Conservation (phyloP, 2,329 filamentous ascomycete species). For the Domatiomyces catenatus region DNA sequence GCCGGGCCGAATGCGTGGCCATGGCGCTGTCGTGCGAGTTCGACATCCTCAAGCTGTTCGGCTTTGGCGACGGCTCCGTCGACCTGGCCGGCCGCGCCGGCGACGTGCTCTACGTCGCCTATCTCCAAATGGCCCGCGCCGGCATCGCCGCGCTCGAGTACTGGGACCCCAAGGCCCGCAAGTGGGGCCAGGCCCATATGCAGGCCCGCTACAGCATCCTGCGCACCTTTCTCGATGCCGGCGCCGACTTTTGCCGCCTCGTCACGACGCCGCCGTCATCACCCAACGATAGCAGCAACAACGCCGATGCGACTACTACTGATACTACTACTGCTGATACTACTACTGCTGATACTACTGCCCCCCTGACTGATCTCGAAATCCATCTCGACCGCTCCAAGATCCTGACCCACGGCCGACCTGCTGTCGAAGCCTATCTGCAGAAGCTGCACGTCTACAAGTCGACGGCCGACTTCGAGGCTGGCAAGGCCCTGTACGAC, state of each 20-base stretch:
- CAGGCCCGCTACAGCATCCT: constrained; percentile 84
- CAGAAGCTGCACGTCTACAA: constrained; percentile 91
- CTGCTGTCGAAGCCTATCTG: constrained; percentile 70
- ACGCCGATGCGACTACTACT: too few species aligned
- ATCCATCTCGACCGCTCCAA: constrained; percentile 74
- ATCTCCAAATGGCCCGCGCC: constrained; percentile 88
- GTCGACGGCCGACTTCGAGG: constrained; percentile 66
- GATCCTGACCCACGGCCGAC: constrained; percentile 68
- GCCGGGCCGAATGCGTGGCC: constrained; percentile 81
- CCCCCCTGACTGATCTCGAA: constrained; percentile 64
- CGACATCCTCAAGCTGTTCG: constrained; percentile 75
- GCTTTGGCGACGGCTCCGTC: constrained; percentile 61
- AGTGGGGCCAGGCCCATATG: constrained; percentile 88
- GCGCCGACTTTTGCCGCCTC: constrained; percentile 73
- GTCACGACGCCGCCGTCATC: constrained; percentile 38
- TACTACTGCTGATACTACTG: too few species aligned
- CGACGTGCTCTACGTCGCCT: constrained; percentile 74
- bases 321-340: too few species aligned
- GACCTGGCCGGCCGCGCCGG: constrained; percentile 65
- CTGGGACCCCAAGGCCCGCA: constrained; percentile 80
- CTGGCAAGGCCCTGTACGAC: constrained; percentile 65
- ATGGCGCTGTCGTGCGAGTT: constrained; percentile 88
- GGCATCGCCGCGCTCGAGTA: constrained; percentile 78
- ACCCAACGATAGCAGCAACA: too few species aligned
- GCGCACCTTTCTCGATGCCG: constrained; percentile 59